Percentiles rank a stretch among this genome's conserved stretches.
These are phyloP conservation scores for Globisporangium solare DNA, from an alignment of 352 stramenopile species.

Conservation along the genomic window DNA sequence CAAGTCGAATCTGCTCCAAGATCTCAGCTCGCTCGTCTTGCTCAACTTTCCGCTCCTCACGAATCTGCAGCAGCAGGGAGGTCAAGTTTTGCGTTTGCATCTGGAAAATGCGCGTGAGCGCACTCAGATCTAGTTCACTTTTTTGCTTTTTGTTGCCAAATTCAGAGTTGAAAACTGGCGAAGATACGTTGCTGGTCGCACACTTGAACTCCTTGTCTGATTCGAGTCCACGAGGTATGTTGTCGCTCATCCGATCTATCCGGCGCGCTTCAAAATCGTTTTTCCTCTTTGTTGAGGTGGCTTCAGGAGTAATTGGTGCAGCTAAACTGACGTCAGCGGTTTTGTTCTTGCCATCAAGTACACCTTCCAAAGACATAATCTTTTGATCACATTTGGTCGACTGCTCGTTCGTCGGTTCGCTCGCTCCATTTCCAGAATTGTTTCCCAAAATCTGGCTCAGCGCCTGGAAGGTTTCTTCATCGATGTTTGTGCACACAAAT, in stretches of 20 bases:
- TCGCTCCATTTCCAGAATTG: too few relatives aligned
- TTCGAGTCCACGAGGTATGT: too few relatives aligned
- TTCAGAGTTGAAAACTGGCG: not conserved
- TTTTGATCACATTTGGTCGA: too few relatives aligned
- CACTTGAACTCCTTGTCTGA: too few relatives aligned
- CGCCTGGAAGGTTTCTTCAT: constrained; percentile 13
- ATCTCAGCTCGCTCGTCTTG: constrained; percentile 7
- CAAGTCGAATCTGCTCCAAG: constrained; percentile 6
- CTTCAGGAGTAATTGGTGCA: too few relatives aligned
- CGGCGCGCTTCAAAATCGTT: too few relatives aligned
- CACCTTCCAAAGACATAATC: too few relatives aligned
- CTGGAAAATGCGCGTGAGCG: constrained; percentile 11
- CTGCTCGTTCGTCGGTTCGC: too few relatives aligned
- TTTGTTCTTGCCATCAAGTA: too few relatives aligned
- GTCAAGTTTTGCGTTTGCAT: constrained; percentile 13
- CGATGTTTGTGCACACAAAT: constrained; percentile 14
- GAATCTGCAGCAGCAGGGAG: constrained; percentile 10
- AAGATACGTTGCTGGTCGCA: not conserved
- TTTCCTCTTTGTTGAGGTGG: too few relatives aligned
- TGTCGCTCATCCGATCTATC: too few relatives aligned
- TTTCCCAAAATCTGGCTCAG: constrained; percentile 6
- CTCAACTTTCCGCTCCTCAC: constrained; percentile 8
- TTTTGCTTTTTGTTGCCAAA: constrained; percentile 1
- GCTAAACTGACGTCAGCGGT: too few relatives aligned
- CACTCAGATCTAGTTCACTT: not conserved